Evolutionary conservation across 2,329 filamentous ascomycete species (phyloP), one percentile per base, ranked within the genome.

Genomic region (Aureobasidium sp.): DNA sequence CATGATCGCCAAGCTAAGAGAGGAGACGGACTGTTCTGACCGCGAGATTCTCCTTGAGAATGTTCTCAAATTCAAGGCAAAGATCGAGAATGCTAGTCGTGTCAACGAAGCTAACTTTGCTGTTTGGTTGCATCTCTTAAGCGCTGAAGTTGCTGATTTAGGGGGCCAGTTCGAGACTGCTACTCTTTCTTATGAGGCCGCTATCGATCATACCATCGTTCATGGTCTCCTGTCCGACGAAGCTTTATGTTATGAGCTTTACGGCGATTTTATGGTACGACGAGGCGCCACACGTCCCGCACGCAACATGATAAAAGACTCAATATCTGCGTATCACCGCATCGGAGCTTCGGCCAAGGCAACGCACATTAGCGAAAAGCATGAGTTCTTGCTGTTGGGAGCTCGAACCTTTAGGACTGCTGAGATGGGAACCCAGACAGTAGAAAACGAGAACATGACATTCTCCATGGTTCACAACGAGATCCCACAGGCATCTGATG

Each of bases 21-120:
- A 71, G 16, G 57, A 71, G 7, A 66, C 68, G 10, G 57, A 65
- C 0, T 58, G 67, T 27, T 34, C 59, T 10, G 68, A 75, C 29
- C 72, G 71, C 42, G 64, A 70, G 12, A 71, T 75, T 12, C 75
- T 80, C 3, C 67, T 85, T 6, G 61, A 71, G 30, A 71, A 79
- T 56, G 70, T 88, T 3, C 71, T 73, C 22, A 68, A 71, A 2
- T 77, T 84, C 55, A 78, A 79, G 54, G 76, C 76, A 57, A 78
- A 78, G 64, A 81, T 89, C 51, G 77, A 81, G 56, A 75, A 80
- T 45, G 87, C 84, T 74, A 76, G 82, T 45, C 64, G 73, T 1
- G 75, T 85, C 24, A 85, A 80, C 14, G 76, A 84, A 45, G 76
- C 86, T 61, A 90, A 90, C 66, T 90, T 89, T 64, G 69, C 82